Base-by-base conservation (phyloP, 2,329 filamentous ascomycete species). In the Sporothrix globosa region DNA sequence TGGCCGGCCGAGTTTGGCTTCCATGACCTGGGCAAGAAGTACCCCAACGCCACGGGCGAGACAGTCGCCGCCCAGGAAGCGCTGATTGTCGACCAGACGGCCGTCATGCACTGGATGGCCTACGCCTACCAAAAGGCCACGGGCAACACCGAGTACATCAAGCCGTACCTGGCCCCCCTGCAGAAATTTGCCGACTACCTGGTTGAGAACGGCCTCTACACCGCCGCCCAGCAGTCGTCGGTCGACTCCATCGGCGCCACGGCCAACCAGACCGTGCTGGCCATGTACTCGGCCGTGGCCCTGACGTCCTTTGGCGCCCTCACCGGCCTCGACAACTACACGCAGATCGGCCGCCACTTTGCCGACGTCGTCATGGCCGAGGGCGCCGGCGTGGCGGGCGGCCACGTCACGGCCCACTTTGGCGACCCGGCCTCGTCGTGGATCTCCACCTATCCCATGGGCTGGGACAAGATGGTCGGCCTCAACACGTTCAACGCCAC, bases 381-480 rank as follows among this genome's bases (percentile, higher is more conserved):
- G 19, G 69, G 69, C n/a, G n/a, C n/a, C n/a, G n/a, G n/a, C 41
- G 44, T 60, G 3, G 69, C 60, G 19, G 65, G 67, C 41, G 24
- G 9, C 21, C 69, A 70, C 41, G 53, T 70, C 61, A 67, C 61
- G 1, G 61, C 69, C n/a, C 69, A 70, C 41, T 70, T 67, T 30
- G 61, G 63, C 52, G 69, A 70, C 41, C 52, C 61, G 21, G 69
- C 48, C 9, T 24, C 48, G 34, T 54, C 53, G 30, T 70, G 69
- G 69, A 67, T 70, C 61, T 60, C 52, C 52, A 70, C 69, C 2
- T 70, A 70, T 27, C 69, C 69, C 5, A 30, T 77, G 21, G 77
- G 73, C 73, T 76, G 74, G 48, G 77, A 78, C 72, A 77, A 77
- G 72, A 73, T 78, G 52, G 71, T 78, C 1, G 77, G 77, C 61